Evolutionary conservation across 306 rosid species (phyloP), one percentile per base, ranked within the genome.

Genomic region (Vigna radiata): DNA sequence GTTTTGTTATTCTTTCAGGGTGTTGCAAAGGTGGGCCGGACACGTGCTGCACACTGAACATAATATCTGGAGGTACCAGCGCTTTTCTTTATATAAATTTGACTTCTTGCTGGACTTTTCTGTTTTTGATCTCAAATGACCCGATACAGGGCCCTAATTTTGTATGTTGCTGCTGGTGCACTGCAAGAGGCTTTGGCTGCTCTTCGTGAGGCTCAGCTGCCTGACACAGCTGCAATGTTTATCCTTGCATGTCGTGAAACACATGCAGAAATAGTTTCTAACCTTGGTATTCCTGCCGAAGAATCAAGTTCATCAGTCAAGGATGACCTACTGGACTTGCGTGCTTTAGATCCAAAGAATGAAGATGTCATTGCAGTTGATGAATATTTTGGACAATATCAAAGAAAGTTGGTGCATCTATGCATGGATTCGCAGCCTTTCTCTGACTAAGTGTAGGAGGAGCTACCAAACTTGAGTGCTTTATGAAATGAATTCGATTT

Each of bases 191-290:
- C 96, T 82, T 74, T 96, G 89, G 93, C 96, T 70, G 90, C 93
- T 53, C 98, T 96, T 76, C 94, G 99, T 11, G 96, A 91, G 84
- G 92, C 93, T 58, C 98, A 88, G 63, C 92, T 92, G 79, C 97
- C 98, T 23, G 99, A 92, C 80, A 83, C 97, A 7, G 99, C 97
- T 13, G 94, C 98, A 31, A 89, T 96, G 99, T 96, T 96, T 84
- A 74, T 91, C 81, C 88, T 96, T 82, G 96, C 97, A 49, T 96
- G 99, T 77, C 99, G 91, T 76, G 99, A 96, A 86, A 87, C 85
- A 68, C 96, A 86, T 25, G 85, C 88, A 14, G 93, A 88, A 59
- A 77, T 85, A 39, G 79, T 88, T 81, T 88, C 97, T 37, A 80
- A 79, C 74, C 69, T 82, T 6, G 87, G 71, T 77, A 58, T 70